Conservation (phyloP, 352 stramenopile genomes). For the Phytophthora fragariae region DNA sequence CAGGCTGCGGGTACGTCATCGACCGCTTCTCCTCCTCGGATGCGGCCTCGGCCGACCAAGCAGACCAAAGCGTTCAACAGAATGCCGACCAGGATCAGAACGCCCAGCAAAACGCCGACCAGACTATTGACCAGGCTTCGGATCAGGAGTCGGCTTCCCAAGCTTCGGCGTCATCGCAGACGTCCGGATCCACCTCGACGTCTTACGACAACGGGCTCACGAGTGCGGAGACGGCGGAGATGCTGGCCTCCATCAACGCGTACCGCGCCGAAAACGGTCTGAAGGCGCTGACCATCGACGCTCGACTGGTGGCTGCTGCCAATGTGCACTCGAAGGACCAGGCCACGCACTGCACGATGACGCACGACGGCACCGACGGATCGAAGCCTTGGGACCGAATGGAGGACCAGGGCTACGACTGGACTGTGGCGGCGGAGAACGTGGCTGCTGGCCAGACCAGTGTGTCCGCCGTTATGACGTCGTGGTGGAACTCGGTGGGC, state of each 20-base stretch:
- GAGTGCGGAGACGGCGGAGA: conserved; percentile 41
- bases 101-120: conserved; percentile 11
- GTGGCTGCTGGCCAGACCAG: conserved; percentile 54
- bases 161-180: conserved; percentile 11
- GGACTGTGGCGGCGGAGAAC: conserved; percentile 54
- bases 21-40: conserved; percentile 39
- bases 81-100: background rate
- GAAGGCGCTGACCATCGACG: conserved; percentile 48
- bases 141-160: conserved; percentile 13
- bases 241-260: conserved; percentile 60
- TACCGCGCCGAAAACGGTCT: conserved; percentile 54
- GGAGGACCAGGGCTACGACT: conserved; percentile 45
- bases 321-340: conserved; percentile 55
- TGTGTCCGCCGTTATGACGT: conserved; percentile 53
- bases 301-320: conserved; percentile 44
- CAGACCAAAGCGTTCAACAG: conserved; percentile 8
- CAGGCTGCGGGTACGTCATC: conserved; percentile 52
- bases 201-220: conserved; percentile 47
- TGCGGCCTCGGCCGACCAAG: conserved; percentile 20
- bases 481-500: conserved; percentile 61
- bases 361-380: conserved; percentile 51
- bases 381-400: conserved; percentile 51
- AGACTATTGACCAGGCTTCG: conserved; percentile 6
- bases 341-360: conserved; percentile 52
- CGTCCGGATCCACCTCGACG: conserved; percentile 21